Evolutionary conservation across 164 flowering plant species (phyloP).

Genomic region (Magnolia kwangsiensis): DNA sequence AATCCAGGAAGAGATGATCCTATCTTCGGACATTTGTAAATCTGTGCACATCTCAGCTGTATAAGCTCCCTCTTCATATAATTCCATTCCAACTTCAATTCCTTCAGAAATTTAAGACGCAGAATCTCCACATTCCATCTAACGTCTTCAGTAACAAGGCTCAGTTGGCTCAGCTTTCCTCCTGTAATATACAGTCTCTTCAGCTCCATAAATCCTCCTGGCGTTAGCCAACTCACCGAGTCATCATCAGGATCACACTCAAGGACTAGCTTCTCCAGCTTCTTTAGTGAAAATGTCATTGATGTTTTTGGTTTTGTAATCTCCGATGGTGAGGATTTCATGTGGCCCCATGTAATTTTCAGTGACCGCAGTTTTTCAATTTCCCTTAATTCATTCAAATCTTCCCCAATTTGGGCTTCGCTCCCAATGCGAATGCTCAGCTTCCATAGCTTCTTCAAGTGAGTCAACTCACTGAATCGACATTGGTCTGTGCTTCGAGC

Average conservation of each 20-base stretch:
- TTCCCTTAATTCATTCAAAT: too few relatives aligned
- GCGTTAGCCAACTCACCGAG: conserved; percentile 27
- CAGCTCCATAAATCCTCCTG: background rate
- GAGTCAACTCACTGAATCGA: conserved; percentile 20
- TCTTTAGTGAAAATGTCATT: background rate
- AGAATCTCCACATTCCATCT: conserved; percentile 21
- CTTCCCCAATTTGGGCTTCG: background rate
- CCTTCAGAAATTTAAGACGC: conserved; percentile 29
- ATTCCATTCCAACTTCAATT: conserved; percentile 9
- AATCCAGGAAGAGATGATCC: background rate
- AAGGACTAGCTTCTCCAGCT: conserved; percentile 35
- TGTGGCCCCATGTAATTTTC: too few relatives aligned
- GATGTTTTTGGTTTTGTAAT: background rate
- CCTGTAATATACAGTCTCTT: conserved; percentile 39
- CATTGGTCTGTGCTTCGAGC: conserved; percentile 9
- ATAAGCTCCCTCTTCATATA: conserved; percentile 15
- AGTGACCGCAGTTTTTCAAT: too few relatives aligned
- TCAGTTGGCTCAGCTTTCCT: conserved; percentile 22
- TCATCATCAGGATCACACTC: conserved; percentile 18
- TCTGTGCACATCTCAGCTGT: conserved; percentile 20
- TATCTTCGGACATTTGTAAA: background rate
- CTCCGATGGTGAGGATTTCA: too few relatives aligned
- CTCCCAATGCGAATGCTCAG: conserved; percentile 24
- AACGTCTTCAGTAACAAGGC: background rate
- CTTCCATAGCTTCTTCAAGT: conserved; percentile 25